Evolutionary conservation across 2,329 filamentous ascomycete species (phyloP).

Genomic region (Fusarium longipes): DNA sequence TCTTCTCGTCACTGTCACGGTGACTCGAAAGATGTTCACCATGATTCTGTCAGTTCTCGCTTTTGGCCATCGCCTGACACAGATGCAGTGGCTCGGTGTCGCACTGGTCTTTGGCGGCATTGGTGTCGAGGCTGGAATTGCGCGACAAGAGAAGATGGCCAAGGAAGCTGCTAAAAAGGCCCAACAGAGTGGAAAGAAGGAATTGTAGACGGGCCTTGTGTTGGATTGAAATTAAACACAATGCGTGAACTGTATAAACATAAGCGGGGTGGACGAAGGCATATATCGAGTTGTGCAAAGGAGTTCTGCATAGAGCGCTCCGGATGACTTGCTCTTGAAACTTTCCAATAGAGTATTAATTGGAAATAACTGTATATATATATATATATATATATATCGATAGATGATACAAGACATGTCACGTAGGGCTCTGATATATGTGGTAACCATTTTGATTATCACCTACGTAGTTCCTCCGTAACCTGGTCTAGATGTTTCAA

Average conservation of each 20-base stretch:
- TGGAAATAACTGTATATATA: no score
- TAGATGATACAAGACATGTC: background rate
- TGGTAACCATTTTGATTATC: slow-evolving; percentile 31
- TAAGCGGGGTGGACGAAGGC: background rate
- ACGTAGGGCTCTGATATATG: background rate
- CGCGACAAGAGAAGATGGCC: slow-evolving; percentile 82
- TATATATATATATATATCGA: background rate
- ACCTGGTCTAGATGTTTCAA: slow-evolving; percentile 21
- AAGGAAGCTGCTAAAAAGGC: slow-evolving; percentile 74
- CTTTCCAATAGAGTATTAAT: background rate
- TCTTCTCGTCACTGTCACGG: slow-evolving; percentile 93
- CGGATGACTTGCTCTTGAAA: background rate
- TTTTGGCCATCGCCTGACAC: slow-evolving; percentile 87
- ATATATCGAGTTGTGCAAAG: background rate
- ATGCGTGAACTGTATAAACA: background rate
- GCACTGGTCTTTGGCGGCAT: slow-evolving; percentile 94
- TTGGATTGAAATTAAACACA: background rate
- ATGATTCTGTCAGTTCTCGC: slow-evolving; percentile 97
- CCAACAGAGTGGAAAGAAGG: slow-evolving; percentile 49
- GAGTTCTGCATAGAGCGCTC: background rate
- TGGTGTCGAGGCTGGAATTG: slow-evolving; percentile 87
- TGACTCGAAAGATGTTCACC: slow-evolving; percentile 98
- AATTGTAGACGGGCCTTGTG: slow-evolving; percentile 29
- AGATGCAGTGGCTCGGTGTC: slow-evolving; percentile 95
- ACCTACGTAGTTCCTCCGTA: slow-evolving; percentile 19